A percentile compares a stretch with the other conserved stretches of the same genome.
These are phyloP conservation scores for Globisporangium nunn DNA, from an alignment of 352 stramenopile species.

Conservation along the genomic window DNA sequence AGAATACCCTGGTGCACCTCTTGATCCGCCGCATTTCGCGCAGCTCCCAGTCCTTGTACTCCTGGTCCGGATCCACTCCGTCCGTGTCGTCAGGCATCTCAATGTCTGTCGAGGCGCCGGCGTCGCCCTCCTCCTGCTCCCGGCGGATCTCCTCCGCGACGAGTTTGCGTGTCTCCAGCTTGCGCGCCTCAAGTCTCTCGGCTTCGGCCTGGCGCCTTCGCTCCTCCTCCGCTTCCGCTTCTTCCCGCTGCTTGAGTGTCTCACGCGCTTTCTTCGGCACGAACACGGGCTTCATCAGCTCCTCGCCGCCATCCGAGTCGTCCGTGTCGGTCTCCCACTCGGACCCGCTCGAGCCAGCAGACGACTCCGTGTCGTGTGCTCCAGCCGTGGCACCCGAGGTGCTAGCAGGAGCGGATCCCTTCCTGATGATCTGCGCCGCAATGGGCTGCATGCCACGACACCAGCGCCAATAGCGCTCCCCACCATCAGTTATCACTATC, in stretches of 20 bases:
- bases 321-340: slow-evolving; percentile 83
- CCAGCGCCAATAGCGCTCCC: neutral
- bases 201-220: slow-evolving; percentile 41
- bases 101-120: slow-evolving; percentile 49
- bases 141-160: slow-evolving; percentile 71
- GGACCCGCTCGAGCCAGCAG: slow-evolving; percentile 39
- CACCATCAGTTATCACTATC: neutral
- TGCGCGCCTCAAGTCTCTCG: slow-evolving; percentile 38
- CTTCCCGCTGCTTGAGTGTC: slow-evolving; percentile 77
- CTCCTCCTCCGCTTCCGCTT: slow-evolving; percentile 70
- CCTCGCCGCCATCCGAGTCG: slow-evolving; percentile 57
- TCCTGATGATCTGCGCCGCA: slow-evolving; percentile 32
- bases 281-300: slow-evolving; percentile 89
- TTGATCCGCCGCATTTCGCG: slow-evolving; percentile 92
- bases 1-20: slow-evolving; percentile 24
- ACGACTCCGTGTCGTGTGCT: slow-evolving; percentile 23
- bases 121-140: slow-evolving; percentile 49
- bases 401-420: neutral
- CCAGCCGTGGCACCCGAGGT: neutral
- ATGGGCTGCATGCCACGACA: slow-evolving; percentile 12
- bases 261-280: slow-evolving; percentile 86
- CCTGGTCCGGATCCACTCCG: slow-evolving; percentile 80
- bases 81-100: slow-evolving; percentile 90
- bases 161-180: slow-evolving; percentile 63
- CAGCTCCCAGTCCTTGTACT: slow-evolving; percentile 92